A percentile compares a stretch with the other conserved stretches of the same genome.
phyloP scores from a whole-genome alignment of 2,329 filamentous ascomycete species.

The Lomentospora prolificans region DNA sequence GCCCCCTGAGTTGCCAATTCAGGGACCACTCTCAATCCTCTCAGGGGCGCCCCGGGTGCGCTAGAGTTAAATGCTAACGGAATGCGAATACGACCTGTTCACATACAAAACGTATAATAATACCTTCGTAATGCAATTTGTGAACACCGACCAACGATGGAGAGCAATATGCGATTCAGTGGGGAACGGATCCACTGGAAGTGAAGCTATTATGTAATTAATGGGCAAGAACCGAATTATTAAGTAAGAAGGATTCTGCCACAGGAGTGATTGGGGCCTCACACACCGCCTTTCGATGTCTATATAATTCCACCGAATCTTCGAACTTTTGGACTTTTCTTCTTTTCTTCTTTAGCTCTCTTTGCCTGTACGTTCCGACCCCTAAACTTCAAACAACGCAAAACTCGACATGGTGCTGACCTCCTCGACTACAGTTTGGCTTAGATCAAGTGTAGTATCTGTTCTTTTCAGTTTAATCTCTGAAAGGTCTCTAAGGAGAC shows the following conservation, averaged over 20 bases:
- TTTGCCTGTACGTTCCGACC: conserved; percentile 9
- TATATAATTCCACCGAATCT: conserved; percentile 15
- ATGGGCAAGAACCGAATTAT: background rate
- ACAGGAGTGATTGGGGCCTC: conserved; percentile 1
- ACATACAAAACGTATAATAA: too few relatives aligned
- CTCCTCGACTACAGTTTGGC: conserved; percentile 1
- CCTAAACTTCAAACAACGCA: background rate
- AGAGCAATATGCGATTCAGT: too few relatives aligned
- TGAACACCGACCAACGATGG: too few relatives aligned
- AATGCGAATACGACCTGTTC: background rate
- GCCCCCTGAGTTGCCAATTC: background rate
- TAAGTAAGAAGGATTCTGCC: conserved; percentile 5
- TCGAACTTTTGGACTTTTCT: conserved; percentile 8
- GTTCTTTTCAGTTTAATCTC: conserved; percentile 97
- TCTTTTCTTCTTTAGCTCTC: conserved; percentile 9
- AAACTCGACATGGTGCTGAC: conserved; percentile 1
- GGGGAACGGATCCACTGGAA: too few relatives aligned
- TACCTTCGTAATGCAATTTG: too few relatives aligned
- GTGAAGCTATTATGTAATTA: background rate
- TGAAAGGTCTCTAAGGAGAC: conserved; percentile 68
- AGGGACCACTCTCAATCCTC: too few relatives aligned
- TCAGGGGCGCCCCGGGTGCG: too few relatives aligned
- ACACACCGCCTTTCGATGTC: conserved; percentile 1
- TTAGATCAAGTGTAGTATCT: conserved; percentile 74
- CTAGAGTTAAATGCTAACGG: too few relatives aligned